Base-by-base conservation (phyloP, 768 basidiomycete species). In the Serendipita sp. region DNA sequence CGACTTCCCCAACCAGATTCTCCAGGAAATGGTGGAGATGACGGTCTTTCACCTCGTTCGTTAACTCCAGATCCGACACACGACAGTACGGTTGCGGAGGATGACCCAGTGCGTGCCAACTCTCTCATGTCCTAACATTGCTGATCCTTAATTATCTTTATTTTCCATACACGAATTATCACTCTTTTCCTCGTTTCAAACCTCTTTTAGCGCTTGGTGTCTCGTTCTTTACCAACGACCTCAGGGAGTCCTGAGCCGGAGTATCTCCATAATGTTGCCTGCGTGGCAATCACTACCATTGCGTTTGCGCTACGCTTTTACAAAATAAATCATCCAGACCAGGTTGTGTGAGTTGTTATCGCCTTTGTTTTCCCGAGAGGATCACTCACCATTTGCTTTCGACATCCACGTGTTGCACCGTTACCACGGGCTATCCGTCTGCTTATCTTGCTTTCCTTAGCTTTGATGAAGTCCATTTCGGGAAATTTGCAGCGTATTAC, bases 381-480 rank as follows among this genome's bases (percentile, higher is more conserved):
- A 34, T 13, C 27, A 1, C 29, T 66, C 33, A 63, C 18, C 36
- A 36, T 65, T 33, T 45, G 11, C n/a, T 15, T 60, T 31, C 29
- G 40, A 33, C 3, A 60, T 65, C 10, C 36, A 18, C 16, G n/a
- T 44, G 31, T 44, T 64, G 60, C 23, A 53, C 48, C 60, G 43
- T 16, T 29, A 44, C 31, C 23, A 62, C 44, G 33, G 4, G n/a
- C 29, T 31, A n/a, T 46, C 58, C 40, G 65, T 40, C 16, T 44
- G 62, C 62, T 64, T 67, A 53, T 67, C 48, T 40, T 62, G 31
- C 52, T 53, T 43, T 1, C 62, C 60, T 43, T 69, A 94, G 91
- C 55, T 97, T 97, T 71, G 94, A 97, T 72, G 94, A 98, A 75
- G 95, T 97, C 11, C 95, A 98, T 72, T 98, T 98, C 72, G 95